Evolutionary conservation across 2,329 filamentous ascomycete species (phyloP), one percentile per base, ranked within the genome.

Genomic region (Cladosporium sp.): DNA sequence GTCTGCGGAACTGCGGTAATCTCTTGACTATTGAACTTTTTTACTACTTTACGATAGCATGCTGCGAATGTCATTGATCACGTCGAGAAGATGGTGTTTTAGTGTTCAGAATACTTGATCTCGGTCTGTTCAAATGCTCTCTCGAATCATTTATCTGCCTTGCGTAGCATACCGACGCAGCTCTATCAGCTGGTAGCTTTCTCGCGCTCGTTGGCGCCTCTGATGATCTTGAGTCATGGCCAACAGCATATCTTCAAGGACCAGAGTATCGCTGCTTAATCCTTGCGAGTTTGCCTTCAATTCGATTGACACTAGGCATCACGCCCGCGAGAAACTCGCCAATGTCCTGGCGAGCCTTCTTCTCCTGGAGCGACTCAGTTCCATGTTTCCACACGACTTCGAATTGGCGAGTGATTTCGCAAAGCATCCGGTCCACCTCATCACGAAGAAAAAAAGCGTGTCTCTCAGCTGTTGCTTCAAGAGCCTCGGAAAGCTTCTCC

Each of bases 51-150:
- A 50, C 48, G 48, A 50, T 50, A 50, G 48, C 48, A 50, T 50
- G 48, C 43, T 42, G 38, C 40, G 46, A 43, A 50, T 43, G 48
- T 50, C 48, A 50, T 43, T 50, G 48, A 50, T 50, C 48, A 50
- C 48, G 40, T 43, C 37, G 40, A 43, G 41, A 43, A 43, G 41
- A 43, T 13, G 9, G 31, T 9, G 19, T 43, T 31, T 3, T 7
- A 28, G 19, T 19, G 40, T 43, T 43, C 14, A n/a, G 4, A 8
- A 9, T 35, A n/a, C 1, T 35, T 9, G 34, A 8, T 9, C 40
- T 43, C 19, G 40, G 40, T 43, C 5, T 43, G 10, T 43, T 7
- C 19, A 22, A 19, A 18, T 41, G n/a, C 14, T 41, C 37, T 40
- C 9, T 16, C 16, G 16, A 18, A 18, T 18, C 16, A 18, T 18